Evolutionary conservation across 306 rosid species (phyloP), one percentile per base, ranked within the genome.

Genomic region (Gleditsia sinensis): DNA sequence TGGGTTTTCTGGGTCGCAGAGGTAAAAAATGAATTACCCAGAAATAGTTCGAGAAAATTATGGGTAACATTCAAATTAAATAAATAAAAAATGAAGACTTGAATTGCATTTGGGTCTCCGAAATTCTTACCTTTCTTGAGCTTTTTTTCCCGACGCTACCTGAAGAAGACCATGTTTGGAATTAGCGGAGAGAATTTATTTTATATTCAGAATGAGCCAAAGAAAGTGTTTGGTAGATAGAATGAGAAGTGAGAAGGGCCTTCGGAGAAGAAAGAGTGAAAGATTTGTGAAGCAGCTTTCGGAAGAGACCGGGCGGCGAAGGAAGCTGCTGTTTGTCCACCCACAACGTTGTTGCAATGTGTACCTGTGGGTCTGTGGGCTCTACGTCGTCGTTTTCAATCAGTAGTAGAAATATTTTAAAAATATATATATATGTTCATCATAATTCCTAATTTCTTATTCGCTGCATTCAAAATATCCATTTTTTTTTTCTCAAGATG

Each of bases 51-150:
- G 14, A 60, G 7, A 28, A 78, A 78, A 45, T 43, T n/a, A 61
- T 55, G 65, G 64, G 55, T 50, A 48, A n/a, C 48, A 7, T 58
- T 76, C 9, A 48, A 62, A 68, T 61, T 49, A 56, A 49, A 72
- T 14, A 0, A 21, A 48, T 24, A 33, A 11, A 7, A 28, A 60
- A 9, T 9, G 4, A 39, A 0, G 10, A 34, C 48, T 0, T 6
- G 12, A 60, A 62, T 63, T 45, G 57, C 17, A 45, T 48, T 20
- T 17, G 55, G 51, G 21, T 25, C 57, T 78, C 50, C 12, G 48
- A 25, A 71, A 55, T 21, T 67, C 78, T 56, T 59, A 84, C 86
- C 89, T 80, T 53, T 40, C 7, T 70, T 9, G 6, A 20, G 69
- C n/a, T 25, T 21, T 39, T 17, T 9, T 7, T 3, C 53, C 28